These are phyloP conservation scores for Chamaecrista fasciculata DNA, from an alignment of 306 rosid species.

Conservation along the genomic window DNA sequence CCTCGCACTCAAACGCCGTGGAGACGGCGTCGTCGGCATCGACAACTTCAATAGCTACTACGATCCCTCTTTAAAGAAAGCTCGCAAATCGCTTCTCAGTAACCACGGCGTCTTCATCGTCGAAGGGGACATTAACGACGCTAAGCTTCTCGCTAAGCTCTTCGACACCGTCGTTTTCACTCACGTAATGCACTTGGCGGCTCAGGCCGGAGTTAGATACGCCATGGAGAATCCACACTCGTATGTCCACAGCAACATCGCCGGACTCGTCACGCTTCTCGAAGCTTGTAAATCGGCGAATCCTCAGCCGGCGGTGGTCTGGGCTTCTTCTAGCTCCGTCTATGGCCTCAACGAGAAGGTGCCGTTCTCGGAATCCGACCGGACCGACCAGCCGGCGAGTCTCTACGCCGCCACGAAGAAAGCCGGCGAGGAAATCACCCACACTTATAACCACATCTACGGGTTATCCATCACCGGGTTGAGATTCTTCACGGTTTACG, in stretches of 20 bases:
- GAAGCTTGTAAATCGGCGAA: conserved; percentile 56
- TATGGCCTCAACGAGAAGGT: conserved; percentile 70
- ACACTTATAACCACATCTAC: conserved; percentile 65
- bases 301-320: conserved; percentile 69
- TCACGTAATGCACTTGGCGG: conserved; percentile 79
- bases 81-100: conserved; percentile 56
- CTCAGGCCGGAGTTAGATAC: conserved; percentile 75
- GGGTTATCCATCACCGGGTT: conserved; percentile 68
- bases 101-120: conserved; percentile 57
- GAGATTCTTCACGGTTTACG: conserved; percentile 72
- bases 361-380: conserved; percentile 67
- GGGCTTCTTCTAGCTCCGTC: conserved; percentile 76
- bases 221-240: conserved; percentile 68
- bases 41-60: conserved; percentile 71
- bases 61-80: conserved; percentile 57
- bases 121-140: conserved; percentile 67
- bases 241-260: conserved; percentile 68
- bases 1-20: conserved; percentile 60
- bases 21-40: conserved; percentile 63
- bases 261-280: conserved; percentile 63
- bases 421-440: conserved; percentile 75
- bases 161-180: conserved; percentile 67
- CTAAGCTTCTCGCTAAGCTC: conserved; percentile 46
- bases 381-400: conserved; percentile 75
- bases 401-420: conserved; percentile 72